phyloP scores from a whole-genome alignment of 225 moss, liverwort and hornwort genomes.

The Physcomitrium patens region DNA sequence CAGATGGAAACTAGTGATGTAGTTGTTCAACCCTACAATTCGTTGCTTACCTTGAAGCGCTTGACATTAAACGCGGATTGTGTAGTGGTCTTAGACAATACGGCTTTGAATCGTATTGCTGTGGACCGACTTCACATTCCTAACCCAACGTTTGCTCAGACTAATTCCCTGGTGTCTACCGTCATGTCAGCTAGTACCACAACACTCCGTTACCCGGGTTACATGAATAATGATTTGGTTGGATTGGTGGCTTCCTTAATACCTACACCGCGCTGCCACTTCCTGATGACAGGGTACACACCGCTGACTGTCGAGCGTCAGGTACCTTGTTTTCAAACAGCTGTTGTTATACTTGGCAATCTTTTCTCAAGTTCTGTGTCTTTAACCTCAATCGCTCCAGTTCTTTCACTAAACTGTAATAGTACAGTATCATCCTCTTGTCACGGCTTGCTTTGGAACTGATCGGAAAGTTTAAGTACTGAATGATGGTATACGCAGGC shows the following conservation, averaged over 20 bases:
- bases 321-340: constrained; percentile 48
- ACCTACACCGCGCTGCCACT: constrained; percentile 97
- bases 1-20: constrained; percentile 99
- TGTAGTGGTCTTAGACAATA: constrained; percentile 97
- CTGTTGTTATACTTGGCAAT: not conserved
- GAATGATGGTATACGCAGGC: constrained; percentile 63
- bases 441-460: not conserved
- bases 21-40: constrained; percentile 97
- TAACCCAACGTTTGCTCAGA: constrained; percentile 98
- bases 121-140: constrained; percentile 98
- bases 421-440: constrained; percentile 11
- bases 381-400: constrained; percentile 15
- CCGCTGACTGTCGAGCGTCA: constrained; percentile 98
- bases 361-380: constrained; percentile 10
- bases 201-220: constrained; percentile 98
- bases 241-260: constrained; percentile 98
- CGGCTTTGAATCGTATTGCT: constrained; percentile 96
- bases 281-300: constrained; percentile 99
- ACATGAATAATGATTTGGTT: constrained; percentile 99
- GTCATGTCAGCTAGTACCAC: constrained; percentile 99
- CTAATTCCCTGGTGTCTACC: constrained; percentile 98
- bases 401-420: not conserved
- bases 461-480: constrained; percentile 15
- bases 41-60: constrained; percentile 92
- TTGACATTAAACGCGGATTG: constrained; percentile 98